A percentile compares a stretch with the other conserved stretches of the same genome.
These are phyloP conservation scores for Coemansia sp. DNA, from an alignment of 192 early-diverging fungal genomes.

Conservation along the genomic window DNA sequence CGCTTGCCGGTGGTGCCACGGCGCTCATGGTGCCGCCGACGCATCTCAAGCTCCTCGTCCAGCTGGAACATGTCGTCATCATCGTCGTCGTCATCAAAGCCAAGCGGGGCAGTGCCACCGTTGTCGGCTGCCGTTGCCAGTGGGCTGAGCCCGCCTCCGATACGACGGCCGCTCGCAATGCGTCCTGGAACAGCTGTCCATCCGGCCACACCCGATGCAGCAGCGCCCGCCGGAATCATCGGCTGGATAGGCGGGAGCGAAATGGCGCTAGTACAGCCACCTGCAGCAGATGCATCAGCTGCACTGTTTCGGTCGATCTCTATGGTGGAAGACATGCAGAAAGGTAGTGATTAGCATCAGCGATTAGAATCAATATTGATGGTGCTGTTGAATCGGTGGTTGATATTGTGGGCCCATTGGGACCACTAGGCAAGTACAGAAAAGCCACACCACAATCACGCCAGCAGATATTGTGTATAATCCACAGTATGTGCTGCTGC, in stretches of 20 bases:
- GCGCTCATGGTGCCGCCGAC: conserved; percentile 23
- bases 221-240: conserved; percentile 6
- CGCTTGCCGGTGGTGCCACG: conserved; percentile 15
- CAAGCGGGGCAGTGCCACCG: neutral
- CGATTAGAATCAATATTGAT: no score
- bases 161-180: conserved; percentile 9
- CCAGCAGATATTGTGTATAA: no score
- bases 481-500: no score
- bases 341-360: no score
- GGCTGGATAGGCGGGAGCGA: conserved; percentile 32
- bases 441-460: no score
- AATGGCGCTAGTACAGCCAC: neutral
- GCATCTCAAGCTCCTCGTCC: conserved; percentile 72
- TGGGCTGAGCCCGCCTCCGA: neutral
- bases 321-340: no score
- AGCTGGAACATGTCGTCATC: conserved; percentile 79
- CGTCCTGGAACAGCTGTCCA: conserved; percentile 32
- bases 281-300: neutral
- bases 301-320: no score
- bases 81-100: conserved; percentile 32
- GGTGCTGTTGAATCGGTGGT: no score
- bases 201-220: conserved; percentile 12
- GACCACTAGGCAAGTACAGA: no score
- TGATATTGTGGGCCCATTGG: no score
- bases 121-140: conserved; percentile 1